Conservation (phyloP, 148 eudicot genomes). For the Agrostemma githago region DNA sequence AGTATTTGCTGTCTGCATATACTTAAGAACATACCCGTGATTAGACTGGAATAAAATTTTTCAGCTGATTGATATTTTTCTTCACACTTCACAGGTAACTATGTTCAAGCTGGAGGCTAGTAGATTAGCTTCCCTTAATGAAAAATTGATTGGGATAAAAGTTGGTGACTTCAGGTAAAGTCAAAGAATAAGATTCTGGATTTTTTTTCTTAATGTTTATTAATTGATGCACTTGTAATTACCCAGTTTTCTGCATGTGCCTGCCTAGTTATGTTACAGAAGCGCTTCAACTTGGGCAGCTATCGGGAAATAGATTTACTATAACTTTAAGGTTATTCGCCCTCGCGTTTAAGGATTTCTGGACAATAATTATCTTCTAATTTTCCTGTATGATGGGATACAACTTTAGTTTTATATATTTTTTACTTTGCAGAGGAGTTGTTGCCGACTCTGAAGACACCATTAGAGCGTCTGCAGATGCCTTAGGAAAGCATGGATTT, state of each 20-base stretch:
- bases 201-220: not conserved
- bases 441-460: slow-evolving; percentile 75
- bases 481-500: slow-evolving; percentile 76
- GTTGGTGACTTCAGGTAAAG: slow-evolving; percentile 90
- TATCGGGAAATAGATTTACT: slow-evolving; percentile 82
- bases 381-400: not conserved
- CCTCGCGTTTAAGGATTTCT: not conserved
- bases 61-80: slow-evolving; percentile 6
- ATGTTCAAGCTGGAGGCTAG: slow-evolving; percentile 80
- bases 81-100: slow-evolving; percentile 51
- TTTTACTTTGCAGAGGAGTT: slow-evolving; percentile 53
- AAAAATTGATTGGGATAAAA: slow-evolving; percentile 78
- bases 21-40: not conserved
- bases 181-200: slow-evolving; percentile 1
- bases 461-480: slow-evolving; percentile 65
- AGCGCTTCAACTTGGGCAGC: slow-evolving; percentile 89
- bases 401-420: slow-evolving; percentile 17
- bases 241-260: slow-evolving; percentile 24
- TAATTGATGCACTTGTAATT: slow-evolving; percentile 7
- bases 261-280: slow-evolving; percentile 75
- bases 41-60: not conserved
- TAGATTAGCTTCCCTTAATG: slow-evolving; percentile 75
- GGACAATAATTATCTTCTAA: not conserved
- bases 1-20: not conserved
- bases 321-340: slow-evolving; percentile 64